Conservation (phyloP, 257 asterid genomes). For the Nicotiana noctiflora region DNA sequence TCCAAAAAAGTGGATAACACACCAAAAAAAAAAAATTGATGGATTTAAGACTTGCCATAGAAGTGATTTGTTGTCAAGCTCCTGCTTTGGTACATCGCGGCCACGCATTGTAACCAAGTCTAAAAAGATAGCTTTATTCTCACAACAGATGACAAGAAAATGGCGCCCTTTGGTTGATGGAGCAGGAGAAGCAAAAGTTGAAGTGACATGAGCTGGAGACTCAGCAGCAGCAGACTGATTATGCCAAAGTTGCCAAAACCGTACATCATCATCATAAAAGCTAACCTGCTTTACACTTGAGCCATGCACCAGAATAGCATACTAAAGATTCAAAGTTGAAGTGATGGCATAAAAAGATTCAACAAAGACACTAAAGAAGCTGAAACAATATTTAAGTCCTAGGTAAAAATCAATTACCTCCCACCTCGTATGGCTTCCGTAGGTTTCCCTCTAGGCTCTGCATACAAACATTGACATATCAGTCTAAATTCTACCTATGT, state of each 20-base stretch:
- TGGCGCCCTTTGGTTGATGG: constrained; percentile 96
- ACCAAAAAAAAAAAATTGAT: not conserved
- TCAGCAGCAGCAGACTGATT: constrained; percentile 93
- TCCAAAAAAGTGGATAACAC: not conserved
- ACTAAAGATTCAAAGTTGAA: no score
- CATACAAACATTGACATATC: not conserved
- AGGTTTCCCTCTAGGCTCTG: constrained; percentile 86
- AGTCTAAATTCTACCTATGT: no score
- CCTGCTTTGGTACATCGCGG: constrained; percentile 97
- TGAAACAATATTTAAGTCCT: not conserved
- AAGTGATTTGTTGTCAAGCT: constrained; percentile 89
- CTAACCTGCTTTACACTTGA: constrained; percentile 97
- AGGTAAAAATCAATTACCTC: constrained; percentile 46
- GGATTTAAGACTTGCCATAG: constrained; percentile 54
- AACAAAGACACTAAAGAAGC: not conserved
- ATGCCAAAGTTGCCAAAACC: constrained; percentile 89
- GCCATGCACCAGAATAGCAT: constrained; percentile 25
- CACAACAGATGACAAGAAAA: constrained; percentile 95
- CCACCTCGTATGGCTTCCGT: constrained; percentile 98
- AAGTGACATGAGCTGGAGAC: constrained; percentile 73
- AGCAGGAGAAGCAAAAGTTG: constrained; percentile 80
- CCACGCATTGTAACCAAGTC: constrained; percentile 99
- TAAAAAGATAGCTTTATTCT: constrained; percentile 91
- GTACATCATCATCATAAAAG: constrained; percentile 94
- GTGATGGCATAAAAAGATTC: constrained; percentile 27